Percentiles rank a stretch among this genome's conserved stretches.
phyloP scores from a whole-genome alignment of 139 green algal genomes.

The Chlorella sp. region DNA sequence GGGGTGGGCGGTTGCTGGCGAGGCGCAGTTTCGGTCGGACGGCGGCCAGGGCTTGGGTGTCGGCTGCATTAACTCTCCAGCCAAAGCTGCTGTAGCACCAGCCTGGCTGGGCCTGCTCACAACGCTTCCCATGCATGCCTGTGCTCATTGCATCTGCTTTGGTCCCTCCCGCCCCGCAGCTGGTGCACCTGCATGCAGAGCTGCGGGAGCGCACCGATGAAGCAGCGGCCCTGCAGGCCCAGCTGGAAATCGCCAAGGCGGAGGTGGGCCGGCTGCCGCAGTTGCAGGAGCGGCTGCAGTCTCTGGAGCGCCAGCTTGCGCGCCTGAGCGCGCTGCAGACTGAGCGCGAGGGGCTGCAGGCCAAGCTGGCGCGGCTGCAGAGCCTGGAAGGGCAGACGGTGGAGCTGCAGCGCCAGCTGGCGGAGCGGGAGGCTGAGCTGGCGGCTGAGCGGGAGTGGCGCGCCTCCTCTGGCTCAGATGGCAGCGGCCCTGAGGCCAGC shows the following conservation, averaged over 20 bases:
- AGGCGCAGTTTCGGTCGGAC: no score
- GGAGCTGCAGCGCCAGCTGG: background rate
- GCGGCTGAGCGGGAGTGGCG: no score
- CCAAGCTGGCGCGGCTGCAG: background rate
- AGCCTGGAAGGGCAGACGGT: background rate
- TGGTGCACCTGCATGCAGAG: background rate
- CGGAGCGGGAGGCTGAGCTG: background rate
- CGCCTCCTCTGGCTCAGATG: no score
- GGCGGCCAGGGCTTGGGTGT: no score
- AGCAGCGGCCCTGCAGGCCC: background rate
- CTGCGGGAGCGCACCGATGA: background rate
- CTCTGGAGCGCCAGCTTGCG: background rate
- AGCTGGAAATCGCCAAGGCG: constrained; percentile 8
- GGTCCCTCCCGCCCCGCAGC: background rate
- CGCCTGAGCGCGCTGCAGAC: no score
- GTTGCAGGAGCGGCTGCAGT: background rate
- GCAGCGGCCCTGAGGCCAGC: no score
- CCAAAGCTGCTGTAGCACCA: no score
- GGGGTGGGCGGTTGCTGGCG: no score
- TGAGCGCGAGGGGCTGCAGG: background rate
- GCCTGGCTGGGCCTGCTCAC: background rate
- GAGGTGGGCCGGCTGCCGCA: background rate
- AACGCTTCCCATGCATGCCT: background rate
- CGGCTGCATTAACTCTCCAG: no score
- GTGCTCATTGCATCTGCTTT: no score